Base-by-base conservation (phyloP, 2,329 filamentous ascomycete species). In the Zymoseptoria crescenta region DNA sequence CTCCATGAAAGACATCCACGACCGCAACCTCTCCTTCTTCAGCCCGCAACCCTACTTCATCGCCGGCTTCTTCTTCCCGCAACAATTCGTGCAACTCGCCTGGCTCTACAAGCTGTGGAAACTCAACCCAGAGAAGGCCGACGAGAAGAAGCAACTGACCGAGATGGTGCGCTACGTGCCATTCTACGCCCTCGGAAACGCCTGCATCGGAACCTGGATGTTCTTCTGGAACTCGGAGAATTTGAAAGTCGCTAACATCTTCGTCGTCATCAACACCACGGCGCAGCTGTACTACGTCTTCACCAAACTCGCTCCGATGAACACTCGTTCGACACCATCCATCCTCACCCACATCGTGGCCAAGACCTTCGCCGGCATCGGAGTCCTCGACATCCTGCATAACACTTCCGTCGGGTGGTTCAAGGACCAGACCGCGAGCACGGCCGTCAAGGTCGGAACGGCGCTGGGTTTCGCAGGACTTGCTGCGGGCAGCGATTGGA, bases 341-440 rank as follows among this genome's bases (percentile, higher is more conserved):
- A 69, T 83, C 49, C 77, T 85, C 49, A 85, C 82, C 0, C 81
- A 85, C 66, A 67, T 83, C 55, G 81, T 83, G 2, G 74, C 80
- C 9, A 84, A 84, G 68, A 83, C 81, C 0, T 85, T 84, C 64
- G 81, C 82, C 0, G 82, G 83, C 5, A 84, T 85, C 58, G 82
- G 82, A 5, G 77, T 84, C 1, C 73, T 85, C 4, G 83, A 85
- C 63, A 72, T 85, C 9, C 68, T 85, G 49, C 82, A 85, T 72
- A 85, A 85, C 64, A 79, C 79, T 1, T 77, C 77, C 0, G 81
- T 81, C 0, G 82, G 81, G 1, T 85, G 81, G 67, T 83, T 78
- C 68, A 74, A 78, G 35, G 76, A 79, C 54, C 71, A 79, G 27
- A 69, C 75, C 1, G 79, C 82, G 1, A 76, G 71, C 9, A 72